Evolutionary conservation across 805 yeast genomes (phyloP).

Genomic region (Ogataea sp.): DNA sequence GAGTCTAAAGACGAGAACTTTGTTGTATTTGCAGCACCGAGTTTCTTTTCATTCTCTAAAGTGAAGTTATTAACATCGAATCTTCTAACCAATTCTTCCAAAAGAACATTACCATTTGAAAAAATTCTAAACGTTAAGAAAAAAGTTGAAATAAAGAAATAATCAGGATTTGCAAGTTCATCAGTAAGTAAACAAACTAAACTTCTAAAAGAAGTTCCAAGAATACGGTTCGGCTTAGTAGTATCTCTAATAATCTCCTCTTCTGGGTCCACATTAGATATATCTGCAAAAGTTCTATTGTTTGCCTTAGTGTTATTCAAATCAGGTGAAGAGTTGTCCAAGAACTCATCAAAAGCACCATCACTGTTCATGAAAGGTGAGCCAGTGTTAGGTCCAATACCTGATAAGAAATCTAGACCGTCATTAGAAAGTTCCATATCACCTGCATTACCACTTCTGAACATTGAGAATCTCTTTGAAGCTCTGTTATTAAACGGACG

Average conservation of each 20-base stretch:
- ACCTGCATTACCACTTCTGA: conserved; percentile 43
- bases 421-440: conserved; percentile 37
- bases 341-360: conserved; percentile 14
- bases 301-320: background rate
- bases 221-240: conserved; percentile 34
- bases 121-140: conserved; percentile 71
- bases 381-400: conserved; percentile 14
- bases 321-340: conserved; percentile 3
- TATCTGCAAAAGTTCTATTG: conserved; percentile 1
- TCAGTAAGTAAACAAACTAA: conserved; percentile 59
- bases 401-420: conserved; percentile 36
- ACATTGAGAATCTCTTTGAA: conserved; percentile 39
- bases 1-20: conserved; percentile 33
- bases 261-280: conserved; percentile 14
- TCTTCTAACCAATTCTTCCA: conserved; percentile 59
- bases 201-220: conserved; percentile 69
- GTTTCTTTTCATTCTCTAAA: conserved; percentile 18
- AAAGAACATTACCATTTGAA: conserved; percentile 55
- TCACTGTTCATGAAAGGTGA: conserved; percentile 23
- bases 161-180: conserved; percentile 55
- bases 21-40: conserved; percentile 6
- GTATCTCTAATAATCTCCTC: conserved; percentile 44
- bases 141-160: conserved; percentile 64
- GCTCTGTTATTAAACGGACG: conserved; percentile 15
- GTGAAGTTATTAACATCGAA: conserved; percentile 43